These are phyloP conservation scores for Calonectria pteridis DNA, from an alignment of 2,329 filamentous ascomycete genomes.

Conservation along the genomic window DNA sequence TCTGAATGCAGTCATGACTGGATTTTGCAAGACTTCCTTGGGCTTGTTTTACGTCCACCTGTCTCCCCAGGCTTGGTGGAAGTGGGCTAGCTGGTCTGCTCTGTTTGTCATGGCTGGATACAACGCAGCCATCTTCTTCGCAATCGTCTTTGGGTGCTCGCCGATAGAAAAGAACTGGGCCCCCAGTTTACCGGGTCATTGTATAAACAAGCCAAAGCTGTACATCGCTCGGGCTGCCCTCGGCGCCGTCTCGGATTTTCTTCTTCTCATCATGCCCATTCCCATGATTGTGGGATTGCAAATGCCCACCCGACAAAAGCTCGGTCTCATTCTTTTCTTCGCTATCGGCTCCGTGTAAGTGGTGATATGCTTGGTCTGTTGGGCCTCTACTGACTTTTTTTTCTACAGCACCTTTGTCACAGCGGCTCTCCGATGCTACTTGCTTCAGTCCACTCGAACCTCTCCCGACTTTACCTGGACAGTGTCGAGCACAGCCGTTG, in stretches of 20 bases:
- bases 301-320: conserved; percentile 58
- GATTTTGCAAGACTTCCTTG: not conserved
- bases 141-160: conserved; percentile 43
- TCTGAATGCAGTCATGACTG: conserved; percentile 42
- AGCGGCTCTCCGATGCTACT: conserved; percentile 30
- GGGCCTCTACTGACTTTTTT: not conserved
- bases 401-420: conserved; percentile 27
- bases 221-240: conserved; percentile 60
- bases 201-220: conserved; percentile 58
- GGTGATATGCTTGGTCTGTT: not conserved
- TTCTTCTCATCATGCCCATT: conserved; percentile 59
- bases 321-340: conserved; percentile 56
- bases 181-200: conserved; percentile 44
- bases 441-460: conserved; percentile 20
- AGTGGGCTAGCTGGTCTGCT: not conserved
- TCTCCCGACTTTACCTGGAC: conserved; percentile 29
- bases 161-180: conserved; percentile 40
- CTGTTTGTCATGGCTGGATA: not conserved
- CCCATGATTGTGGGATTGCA: conserved; percentile 56
- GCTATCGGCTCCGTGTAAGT: conserved; percentile 49
- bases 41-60: not conserved
- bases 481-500: not conserved
- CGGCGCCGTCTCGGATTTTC: conserved; percentile 59
- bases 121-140: conserved; percentile 45
- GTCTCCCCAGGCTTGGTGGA: not conserved